These are phyloP conservation scores for Discostella stelligeroides DNA, from an alignment of 108 stramenopile species.

Conservation along the genomic window DNA sequence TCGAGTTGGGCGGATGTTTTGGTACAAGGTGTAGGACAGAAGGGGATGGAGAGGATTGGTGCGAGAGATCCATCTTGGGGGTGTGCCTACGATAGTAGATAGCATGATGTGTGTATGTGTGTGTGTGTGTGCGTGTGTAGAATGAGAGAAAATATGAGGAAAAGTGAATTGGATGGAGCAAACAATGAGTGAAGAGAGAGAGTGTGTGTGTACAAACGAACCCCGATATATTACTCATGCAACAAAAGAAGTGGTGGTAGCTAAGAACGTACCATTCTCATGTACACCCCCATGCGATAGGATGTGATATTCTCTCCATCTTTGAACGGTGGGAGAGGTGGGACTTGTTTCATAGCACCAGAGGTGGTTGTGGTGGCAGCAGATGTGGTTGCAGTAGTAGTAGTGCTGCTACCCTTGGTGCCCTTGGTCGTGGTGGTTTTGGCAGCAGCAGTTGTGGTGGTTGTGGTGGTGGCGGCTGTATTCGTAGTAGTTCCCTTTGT, in stretches of 20 bases:
- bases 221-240: too few species aligned
- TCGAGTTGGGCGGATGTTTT: background rate
- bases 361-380: background rate
- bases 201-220: too few species aligned
- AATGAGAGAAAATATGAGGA: too few species aligned
- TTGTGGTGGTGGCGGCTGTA: background rate
- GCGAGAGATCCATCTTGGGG: constrained; percentile 4
- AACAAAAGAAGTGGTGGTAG: too few species aligned
- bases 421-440: background rate
- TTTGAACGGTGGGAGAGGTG: background rate
- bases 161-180: too few species aligned
- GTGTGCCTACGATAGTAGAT: too few species aligned
- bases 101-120: too few species aligned
- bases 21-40: background rate
- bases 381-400: too few species aligned
- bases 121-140: too few species aligned
- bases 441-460: background rate
- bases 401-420: too few species aligned
- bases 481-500: too few species aligned
- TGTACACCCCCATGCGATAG: background rate
- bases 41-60: constrained; percentile 1
- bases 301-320: background rate
- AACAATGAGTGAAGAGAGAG: too few species aligned
- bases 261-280: constrained; percentile 9
- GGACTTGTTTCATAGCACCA: background rate